Evolutionary conservation across 2,329 filamentous ascomycete genomes (phyloP), one percentile per base, ranked within the genome.

Genomic region (Curvularia sp.): DNA sequence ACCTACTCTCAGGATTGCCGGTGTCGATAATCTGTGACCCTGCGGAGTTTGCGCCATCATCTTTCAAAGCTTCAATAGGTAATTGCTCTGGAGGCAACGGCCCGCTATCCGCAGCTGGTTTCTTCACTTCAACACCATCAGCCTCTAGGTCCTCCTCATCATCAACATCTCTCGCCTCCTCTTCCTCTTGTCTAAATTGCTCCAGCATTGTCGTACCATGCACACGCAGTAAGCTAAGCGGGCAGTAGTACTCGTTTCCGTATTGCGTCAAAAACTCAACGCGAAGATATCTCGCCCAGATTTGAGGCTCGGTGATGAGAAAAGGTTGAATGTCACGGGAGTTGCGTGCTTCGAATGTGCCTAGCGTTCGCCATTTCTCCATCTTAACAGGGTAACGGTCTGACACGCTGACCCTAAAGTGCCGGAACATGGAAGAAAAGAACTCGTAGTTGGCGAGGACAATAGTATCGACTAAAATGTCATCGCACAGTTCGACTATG

Each of bases 391-490:
- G 95, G 77, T 97, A 98, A 55, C 92, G 88, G 79, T 98, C 95
- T 57, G 93, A 96, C 47, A 97, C 94, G 74, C 92, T 96, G 66
- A 98, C 87, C 50, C 91, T 86, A 76, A 99, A 97, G 47, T 89
- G 90, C 52, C 93, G 89, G 68, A 98, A 91, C 85, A 96, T 97
- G 74, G 93, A 97, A 54, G 93, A 97, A 81, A 99, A 99, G 81
- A 99, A 99, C 77, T 99, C 95, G 70, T 96, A 99, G 75, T 99
- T 99, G 61, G 94, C 95, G 53, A 99, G 83, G n/a, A 98, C 95
- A 39, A 99, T 84, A 0, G 95, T 99, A 74, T 99, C 95, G 57
- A 99, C 90, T 43, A 96, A 84, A 43, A 89, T 90, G 65, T 88
- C 86, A 68, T 96, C 92, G 76, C 92, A 98, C 28, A 99, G 83